phyloP scores from a whole-genome alignment of 768 basidiomycete species.

The Suillus subluteus region DNA sequence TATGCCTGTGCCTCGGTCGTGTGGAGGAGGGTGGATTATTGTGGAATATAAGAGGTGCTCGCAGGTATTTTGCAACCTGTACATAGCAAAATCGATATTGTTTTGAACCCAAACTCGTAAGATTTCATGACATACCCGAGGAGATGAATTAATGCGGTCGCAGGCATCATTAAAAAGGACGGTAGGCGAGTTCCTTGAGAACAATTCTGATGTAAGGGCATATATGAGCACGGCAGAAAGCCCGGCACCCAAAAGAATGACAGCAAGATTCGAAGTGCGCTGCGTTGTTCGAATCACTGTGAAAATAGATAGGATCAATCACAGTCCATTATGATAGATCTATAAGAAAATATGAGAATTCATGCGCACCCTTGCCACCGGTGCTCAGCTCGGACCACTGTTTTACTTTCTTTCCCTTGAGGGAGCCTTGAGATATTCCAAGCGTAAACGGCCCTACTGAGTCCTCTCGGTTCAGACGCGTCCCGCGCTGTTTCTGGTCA shows the following conservation, averaged over 20 bases:
- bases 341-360: neutral
- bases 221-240: slow-evolving; percentile 75
- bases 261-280: slow-evolving; percentile 52
- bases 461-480: slow-evolving; percentile 49
- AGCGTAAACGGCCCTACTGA: slow-evolving; percentile 80
- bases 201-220: slow-evolving; percentile 80
- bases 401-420: slow-evolving; percentile 58
- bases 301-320: slow-evolving; percentile 1
- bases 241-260: slow-evolving; percentile 77
- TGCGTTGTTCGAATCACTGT: slow-evolving; percentile 57
- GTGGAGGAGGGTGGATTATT: slow-evolving; percentile 78
- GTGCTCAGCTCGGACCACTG: slow-evolving; percentile 82
- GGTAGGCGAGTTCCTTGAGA: slow-evolving; percentile 88
- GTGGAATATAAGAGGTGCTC: slow-evolving; percentile 72
- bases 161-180: slow-evolving; percentile 71
- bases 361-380: slow-evolving; percentile 69
- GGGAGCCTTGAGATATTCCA: slow-evolving; percentile 61
- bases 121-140: slow-evolving; percentile 38
- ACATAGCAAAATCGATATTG: neutral
- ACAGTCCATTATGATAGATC: neutral
- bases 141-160: slow-evolving; percentile 50
- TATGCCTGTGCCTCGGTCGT: slow-evolving; percentile 81
- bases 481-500: slow-evolving; percentile 53
- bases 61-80: slow-evolving; percentile 73
- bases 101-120: neutral